These are phyloP conservation scores for Tricharina praecox DNA, from an alignment of 495 filamentous ascomycete genomes.

Conservation along the genomic window DNA sequence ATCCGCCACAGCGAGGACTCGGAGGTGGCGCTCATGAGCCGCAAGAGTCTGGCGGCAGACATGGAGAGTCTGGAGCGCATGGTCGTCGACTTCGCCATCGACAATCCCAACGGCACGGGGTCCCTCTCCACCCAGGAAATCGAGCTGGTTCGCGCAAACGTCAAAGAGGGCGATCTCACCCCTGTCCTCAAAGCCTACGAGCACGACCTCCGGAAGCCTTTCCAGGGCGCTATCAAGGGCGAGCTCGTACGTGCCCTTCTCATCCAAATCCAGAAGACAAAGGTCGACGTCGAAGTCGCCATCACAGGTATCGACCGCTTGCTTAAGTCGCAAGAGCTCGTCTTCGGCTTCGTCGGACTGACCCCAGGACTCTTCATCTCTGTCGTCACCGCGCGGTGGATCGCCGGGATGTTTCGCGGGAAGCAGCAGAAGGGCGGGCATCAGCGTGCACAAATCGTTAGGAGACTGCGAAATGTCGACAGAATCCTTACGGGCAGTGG, in stretches of 20 bases:
- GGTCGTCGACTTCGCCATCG: constrained; percentile 85
- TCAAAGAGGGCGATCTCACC: constrained; percentile 81
- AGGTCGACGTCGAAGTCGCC: constrained; percentile 92
- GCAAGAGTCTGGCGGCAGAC: constrained; percentile 72
- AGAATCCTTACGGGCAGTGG: constrained; percentile 47
- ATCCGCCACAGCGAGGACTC: constrained; percentile 81
- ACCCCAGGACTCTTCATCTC: constrained; percentile 80
- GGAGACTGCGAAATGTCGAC: constrained; percentile 68
- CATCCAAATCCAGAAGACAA: constrained; percentile 96
- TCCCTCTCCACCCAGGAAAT: constrained; percentile 42
- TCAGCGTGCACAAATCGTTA: constrained; percentile 46
- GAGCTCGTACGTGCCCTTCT: constrained; percentile 80
- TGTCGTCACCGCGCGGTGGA: constrained; percentile 55
- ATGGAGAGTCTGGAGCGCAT: constrained; percentile 84
- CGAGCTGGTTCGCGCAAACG: constrained; percentile 51
- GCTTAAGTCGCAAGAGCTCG: constrained; percentile 86
- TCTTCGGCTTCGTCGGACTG: constrained; percentile 88
- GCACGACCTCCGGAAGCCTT: constrained; percentile 59
- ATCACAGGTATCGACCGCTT: constrained; percentile 85
- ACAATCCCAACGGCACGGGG: constrained; percentile 42
- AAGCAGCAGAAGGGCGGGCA: constrained; percentile 41
- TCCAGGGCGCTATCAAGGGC: constrained; percentile 61
- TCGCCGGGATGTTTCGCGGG: constrained; percentile 46
- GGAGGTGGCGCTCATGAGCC: constrained; percentile 91
- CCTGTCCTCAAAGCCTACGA: constrained; percentile 83